These are phyloP conservation scores for Pistacia atlantica DNA, from an alignment of 345 rosid genomes.

Conservation along the genomic window DNA sequence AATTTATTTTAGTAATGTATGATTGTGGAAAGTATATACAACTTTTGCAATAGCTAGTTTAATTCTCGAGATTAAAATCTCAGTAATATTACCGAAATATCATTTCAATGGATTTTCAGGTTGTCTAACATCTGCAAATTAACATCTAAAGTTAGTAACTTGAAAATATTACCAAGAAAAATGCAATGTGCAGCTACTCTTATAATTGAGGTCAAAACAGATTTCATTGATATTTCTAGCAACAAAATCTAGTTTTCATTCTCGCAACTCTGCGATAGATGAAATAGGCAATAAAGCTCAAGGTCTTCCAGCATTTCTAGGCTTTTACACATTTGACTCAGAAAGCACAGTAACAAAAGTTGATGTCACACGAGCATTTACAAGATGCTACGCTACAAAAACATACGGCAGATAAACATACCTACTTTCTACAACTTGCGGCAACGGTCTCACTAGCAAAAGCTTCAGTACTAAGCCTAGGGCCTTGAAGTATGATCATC, in stretches of 20 bases:
- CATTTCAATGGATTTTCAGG: not conserved
- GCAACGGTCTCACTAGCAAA: not conserved
- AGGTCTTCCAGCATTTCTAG: not conserved
- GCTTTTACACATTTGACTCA: not conserved
- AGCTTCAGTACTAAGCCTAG: constrained; percentile 4
- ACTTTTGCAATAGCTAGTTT: not conserved
- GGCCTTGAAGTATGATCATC: constrained; percentile 41
- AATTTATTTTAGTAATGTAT: too few species aligned
- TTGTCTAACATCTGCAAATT: not conserved
- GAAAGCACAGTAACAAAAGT: not conserved
- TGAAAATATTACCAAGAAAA: not conserved
- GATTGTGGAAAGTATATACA: not conserved
- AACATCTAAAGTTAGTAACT: not conserved
- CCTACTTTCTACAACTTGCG: constrained; percentile 8
- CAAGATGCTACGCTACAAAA: constrained; percentile 17
- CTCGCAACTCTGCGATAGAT: not conserved
- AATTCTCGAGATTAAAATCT: not conserved
- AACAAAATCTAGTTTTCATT: not conserved
- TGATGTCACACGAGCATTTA: not conserved
- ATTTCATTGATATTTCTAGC: not conserved
- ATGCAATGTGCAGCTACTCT: not conserved
- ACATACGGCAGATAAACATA: constrained; percentile 10
- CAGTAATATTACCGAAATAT: too few species aligned
- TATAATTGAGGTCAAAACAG: not conserved
- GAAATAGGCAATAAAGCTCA: not conserved